A percentile compares a stretch with the other conserved stretches of the same genome.
phyloP scores from a whole-genome alignment of 495 filamentous ascomycete genomes.

The Pseudevernia furfuracea region DNA sequence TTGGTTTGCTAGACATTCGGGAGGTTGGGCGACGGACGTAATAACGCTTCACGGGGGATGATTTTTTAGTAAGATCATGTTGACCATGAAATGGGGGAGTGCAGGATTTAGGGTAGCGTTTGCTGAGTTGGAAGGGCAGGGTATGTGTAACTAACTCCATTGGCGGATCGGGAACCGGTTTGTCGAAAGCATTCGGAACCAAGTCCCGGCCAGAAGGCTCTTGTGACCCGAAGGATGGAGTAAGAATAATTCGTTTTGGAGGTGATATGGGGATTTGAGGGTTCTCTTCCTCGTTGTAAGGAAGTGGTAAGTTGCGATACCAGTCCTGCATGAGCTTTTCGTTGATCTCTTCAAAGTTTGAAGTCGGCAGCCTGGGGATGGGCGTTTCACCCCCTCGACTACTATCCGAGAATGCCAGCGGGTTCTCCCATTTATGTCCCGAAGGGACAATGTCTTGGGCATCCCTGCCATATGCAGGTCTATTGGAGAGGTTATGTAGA shows the following conservation, averaged over 20 bases:
- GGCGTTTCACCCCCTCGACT: background rate
- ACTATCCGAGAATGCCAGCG: background rate
- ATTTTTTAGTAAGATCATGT: background rate
- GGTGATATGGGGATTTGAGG: background rate
- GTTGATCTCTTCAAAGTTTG: background rate
- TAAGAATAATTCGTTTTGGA: background rate
- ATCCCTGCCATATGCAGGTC: background rate
- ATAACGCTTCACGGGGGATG: background rate
- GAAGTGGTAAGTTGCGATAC: background rate
- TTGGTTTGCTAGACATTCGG: background rate
- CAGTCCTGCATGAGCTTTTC: background rate
- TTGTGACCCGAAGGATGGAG: background rate
- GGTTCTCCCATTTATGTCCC: background rate
- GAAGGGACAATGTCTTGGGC: background rate
- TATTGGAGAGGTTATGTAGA: too few relatives aligned
- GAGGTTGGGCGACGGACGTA: background rate
- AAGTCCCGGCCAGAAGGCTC: background rate
- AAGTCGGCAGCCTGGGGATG: background rate
- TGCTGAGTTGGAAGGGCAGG: background rate
- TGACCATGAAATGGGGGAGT: background rate
- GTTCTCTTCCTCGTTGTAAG: background rate
- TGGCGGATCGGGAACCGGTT: background rate
- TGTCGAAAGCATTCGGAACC: background rate
- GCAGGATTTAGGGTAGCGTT: background rate
- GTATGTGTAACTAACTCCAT: background rate